Conservation (phyloP, 371 early-diverging fungal genomes). For the Mortierella sp. region DNA sequence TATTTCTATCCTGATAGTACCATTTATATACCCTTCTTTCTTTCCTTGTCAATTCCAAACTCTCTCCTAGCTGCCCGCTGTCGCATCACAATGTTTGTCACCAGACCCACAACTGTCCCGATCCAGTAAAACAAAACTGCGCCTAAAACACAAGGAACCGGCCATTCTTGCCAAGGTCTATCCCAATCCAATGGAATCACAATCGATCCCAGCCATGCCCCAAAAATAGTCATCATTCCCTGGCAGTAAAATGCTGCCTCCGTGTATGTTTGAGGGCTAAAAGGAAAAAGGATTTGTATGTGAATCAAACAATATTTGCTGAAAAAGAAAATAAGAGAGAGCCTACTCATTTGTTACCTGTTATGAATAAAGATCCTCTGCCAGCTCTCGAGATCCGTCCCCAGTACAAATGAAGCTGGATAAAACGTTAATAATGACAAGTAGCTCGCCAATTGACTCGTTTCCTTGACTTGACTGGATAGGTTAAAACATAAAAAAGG, state of each 20-base stretch:
- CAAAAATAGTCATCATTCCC: conserved; percentile 55
- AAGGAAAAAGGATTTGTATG: background rate
- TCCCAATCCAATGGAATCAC: conserved; percentile 64
- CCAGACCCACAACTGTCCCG: conserved; percentile 47
- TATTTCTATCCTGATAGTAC: background rate
- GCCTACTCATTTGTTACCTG: conserved; percentile 29
- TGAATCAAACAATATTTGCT: background rate
- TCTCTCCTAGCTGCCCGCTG: conserved; percentile 36
- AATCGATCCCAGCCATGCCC: conserved; percentile 62
- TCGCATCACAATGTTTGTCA: conserved; percentile 43
- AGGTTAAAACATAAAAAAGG: background rate
- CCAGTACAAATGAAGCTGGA: conserved; percentile 48
- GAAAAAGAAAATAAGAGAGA: background rate
- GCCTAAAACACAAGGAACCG: conserved; percentile 59
- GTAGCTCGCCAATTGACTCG: conserved; percentile 38
- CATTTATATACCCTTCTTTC: background rate
- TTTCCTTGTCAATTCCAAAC: conserved; percentile 29
- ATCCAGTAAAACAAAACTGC: conserved; percentile 55
- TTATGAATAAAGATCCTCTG: conserved; percentile 43
- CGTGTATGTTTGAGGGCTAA: conserved; percentile 41
- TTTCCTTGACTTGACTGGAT: conserved; percentile 46
- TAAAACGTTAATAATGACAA: conserved; percentile 49
- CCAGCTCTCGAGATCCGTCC: conserved; percentile 41
- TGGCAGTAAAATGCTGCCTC: conserved; percentile 51
- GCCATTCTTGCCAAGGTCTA: conserved; percentile 65